Evolutionary conservation across 495 filamentous ascomycete genomes (phyloP).

Genomic region (Aspergillus baeticus): DNA sequence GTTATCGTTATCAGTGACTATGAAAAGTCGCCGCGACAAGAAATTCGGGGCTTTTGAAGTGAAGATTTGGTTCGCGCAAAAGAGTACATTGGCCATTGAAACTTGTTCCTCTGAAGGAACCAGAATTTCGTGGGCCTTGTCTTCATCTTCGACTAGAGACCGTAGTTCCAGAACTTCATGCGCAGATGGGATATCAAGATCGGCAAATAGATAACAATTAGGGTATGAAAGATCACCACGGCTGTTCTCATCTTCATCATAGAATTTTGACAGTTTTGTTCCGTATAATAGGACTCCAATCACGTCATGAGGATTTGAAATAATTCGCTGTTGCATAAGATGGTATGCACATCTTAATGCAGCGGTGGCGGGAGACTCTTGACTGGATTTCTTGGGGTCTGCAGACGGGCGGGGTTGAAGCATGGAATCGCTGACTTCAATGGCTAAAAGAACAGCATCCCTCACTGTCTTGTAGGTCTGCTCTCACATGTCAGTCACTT

Average conservation of each 20-base stretch:
- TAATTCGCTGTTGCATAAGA: constrained; percentile 97
- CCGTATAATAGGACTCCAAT: constrained; percentile 96
- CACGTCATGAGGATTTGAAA: constrained; percentile 95
- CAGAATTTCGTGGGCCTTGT: constrained; percentile 59
- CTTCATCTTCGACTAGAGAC: constrained; percentile 71
- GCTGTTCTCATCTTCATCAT: constrained; percentile 61
- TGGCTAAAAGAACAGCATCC: constrained; percentile 95
- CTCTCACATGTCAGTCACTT: constrained; percentile 5
- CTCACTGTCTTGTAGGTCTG: constrained; percentile 89
- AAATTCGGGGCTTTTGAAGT: constrained; percentile 95
- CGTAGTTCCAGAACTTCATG: constrained; percentile 80
- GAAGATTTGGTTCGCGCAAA: constrained; percentile 95
- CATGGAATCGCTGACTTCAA: constrained; percentile 93
- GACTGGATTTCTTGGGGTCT: constrained; percentile 69
- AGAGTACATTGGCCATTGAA: constrained; percentile 87
- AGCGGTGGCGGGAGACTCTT: constrained; percentile 70
- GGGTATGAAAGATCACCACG: constrained; percentile 69
- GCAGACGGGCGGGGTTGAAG: constrained; percentile 61
- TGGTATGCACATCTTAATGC: constrained; percentile 93
- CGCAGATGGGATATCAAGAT: constrained; percentile 84
- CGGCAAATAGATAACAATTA: constrained; percentile 88
- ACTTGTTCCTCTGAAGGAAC: constrained; percentile 66
- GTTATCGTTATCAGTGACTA: constrained; percentile 93
- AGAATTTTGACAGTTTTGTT: constrained; percentile 82
- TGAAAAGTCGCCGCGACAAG: constrained; percentile 84